Percentiles rank a stretch among this genome's conserved stretches.
Evolutionary conservation across 1,284 basidiomycete genomes (phyloP).

Genomic region (Volvariella volvacea): DNA sequence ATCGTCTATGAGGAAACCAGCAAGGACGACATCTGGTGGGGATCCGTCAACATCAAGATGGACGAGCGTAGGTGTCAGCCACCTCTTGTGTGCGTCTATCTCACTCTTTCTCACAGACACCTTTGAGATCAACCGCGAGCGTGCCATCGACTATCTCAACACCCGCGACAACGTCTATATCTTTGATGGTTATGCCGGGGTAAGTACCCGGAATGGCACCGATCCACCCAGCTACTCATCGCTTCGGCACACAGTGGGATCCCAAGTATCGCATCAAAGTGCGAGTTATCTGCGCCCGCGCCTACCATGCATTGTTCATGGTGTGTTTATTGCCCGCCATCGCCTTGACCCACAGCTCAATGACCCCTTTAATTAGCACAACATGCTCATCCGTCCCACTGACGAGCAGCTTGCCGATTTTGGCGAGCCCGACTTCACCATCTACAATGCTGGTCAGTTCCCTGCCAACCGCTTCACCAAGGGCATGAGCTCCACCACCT

Average conservation of each 20-base stretch:
- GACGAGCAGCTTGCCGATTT: slow-evolving; percentile 92
- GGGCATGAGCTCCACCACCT: slow-evolving; percentile 98
- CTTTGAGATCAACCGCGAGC: slow-evolving; percentile 99
- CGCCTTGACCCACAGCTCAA: slow-evolving; percentile 3
- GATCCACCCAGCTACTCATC: slow-evolving; percentile 7
- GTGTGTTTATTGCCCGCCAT: slow-evolving; percentile 39
- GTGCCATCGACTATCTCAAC: slow-evolving; percentile 99
- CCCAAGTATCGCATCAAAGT: slow-evolving; percentile 99
- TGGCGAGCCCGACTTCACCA: slow-evolving; percentile 99
- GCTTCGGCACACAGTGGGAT: slow-evolving; percentile 67
- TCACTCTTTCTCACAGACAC: slow-evolving; percentile 57
- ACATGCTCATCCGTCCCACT: slow-evolving; percentile 99
- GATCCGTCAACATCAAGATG: slow-evolving; percentile 99
- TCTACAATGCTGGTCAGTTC: slow-evolving; percentile 99
- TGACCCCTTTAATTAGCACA: slow-evolving; percentile 54
- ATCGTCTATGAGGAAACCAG: slow-evolving; percentile 98
- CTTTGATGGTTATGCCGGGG: slow-evolving; percentile 95
- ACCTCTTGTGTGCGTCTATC: slow-evolving; percentile 2
- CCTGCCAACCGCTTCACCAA: slow-evolving; percentile 99
- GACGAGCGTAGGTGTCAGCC: slow-evolving; percentile 71
- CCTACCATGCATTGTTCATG: slow-evolving; percentile 99
- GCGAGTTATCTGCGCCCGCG: slow-evolving; percentile 96
- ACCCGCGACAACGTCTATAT: slow-evolving; percentile 99
- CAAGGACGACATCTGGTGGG: slow-evolving; percentile 99
- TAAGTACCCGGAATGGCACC: slow-evolving; percentile 19